phyloP scores from a whole-genome alignment of 1,139 yeast genomes.

The Fermentozyma sake region DNA sequence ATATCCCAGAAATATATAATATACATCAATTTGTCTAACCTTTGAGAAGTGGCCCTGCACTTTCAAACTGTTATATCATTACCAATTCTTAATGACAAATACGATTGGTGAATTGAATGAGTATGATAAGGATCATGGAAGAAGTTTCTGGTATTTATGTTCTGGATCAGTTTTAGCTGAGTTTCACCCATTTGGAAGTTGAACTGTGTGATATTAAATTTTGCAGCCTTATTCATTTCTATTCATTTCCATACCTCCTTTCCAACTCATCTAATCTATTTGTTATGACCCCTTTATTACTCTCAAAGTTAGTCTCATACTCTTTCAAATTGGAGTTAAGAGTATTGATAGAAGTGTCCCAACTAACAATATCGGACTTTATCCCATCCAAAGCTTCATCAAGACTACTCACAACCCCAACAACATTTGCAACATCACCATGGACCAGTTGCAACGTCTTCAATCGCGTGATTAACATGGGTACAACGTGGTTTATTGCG shows the following conservation, averaged over 20 bases:
- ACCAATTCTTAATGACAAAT: no score
- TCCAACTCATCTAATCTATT: constrained; percentile 5
- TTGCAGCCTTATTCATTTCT: background rate
- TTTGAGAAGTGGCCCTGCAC: no score
- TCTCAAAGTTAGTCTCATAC: constrained; percentile 9
- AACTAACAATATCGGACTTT: constrained; percentile 30
- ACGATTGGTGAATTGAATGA: background rate
- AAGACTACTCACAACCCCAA: constrained; percentile 24
- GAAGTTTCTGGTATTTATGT: background rate
- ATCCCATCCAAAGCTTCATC: constrained; percentile 34
- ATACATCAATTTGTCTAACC: no score
- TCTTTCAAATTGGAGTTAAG: constrained; percentile 35
- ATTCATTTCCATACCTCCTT: background rate
- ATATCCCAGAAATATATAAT: no score
- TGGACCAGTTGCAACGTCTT: constrained; percentile 44
- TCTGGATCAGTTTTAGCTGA: background rate
- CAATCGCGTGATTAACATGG: constrained; percentile 39
- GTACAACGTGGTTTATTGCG: constrained; percentile 29
- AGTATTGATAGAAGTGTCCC: constrained; percentile 35
- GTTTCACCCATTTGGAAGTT: background rate
- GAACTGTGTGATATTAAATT: background rate
- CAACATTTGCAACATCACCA: constrained; percentile 28
- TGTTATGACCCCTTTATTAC: constrained; percentile 8
- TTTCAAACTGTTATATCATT: no score
- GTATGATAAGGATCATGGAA: background rate